Conservation (phyloP, 2,329 filamentous ascomycete genomes). For the Diaporthe amygdali region DNA sequence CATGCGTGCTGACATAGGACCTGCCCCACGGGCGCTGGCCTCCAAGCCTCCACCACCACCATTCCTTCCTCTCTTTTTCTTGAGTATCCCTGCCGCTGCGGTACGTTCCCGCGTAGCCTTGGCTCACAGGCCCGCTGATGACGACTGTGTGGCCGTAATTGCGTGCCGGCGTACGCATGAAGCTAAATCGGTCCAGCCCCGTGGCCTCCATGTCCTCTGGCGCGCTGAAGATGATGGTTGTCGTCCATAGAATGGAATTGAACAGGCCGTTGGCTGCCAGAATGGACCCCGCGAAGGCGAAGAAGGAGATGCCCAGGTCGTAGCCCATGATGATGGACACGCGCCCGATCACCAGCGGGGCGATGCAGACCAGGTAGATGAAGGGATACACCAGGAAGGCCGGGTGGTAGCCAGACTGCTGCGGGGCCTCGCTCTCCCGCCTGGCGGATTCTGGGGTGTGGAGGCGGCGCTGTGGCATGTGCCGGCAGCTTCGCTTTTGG, state of each 20-base stretch:
- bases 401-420: slow-evolving; percentile 27
- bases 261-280: slow-evolving; percentile 26
- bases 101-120: not conserved
- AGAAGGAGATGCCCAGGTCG: slow-evolving; percentile 11
- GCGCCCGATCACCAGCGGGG: slow-evolving; percentile 24
- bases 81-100: not conserved
- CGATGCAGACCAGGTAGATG: slow-evolving; percentile 27
- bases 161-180: slow-evolving; percentile 23
- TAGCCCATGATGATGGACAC: slow-evolving; percentile 14
- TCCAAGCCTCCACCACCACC: slow-evolving; percentile 18
- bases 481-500: slow-evolving; percentile 23
- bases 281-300: slow-evolving; percentile 23
- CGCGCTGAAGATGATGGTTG: slow-evolving; percentile 27
- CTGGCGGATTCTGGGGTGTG: not conserved
- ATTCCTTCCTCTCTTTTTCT: not conserved
- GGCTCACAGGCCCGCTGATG: slow-evolving; percentile 1
- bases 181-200: slow-evolving; percentile 27
- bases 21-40: not conserved
- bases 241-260: slow-evolving; percentile 28
- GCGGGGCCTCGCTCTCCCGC: not conserved
- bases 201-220: slow-evolving; percentile 24
- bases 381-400: slow-evolving; percentile 28
- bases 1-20: not conserved
- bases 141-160: not conserved
- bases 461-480: slow-evolving; percentile 8